Percentiles rank a stretch among this genome's conserved stretches.
Evolutionary conservation across 2,329 filamentous ascomycete species (phyloP).

Genomic region (Salinomyces thailandicus): DNA sequence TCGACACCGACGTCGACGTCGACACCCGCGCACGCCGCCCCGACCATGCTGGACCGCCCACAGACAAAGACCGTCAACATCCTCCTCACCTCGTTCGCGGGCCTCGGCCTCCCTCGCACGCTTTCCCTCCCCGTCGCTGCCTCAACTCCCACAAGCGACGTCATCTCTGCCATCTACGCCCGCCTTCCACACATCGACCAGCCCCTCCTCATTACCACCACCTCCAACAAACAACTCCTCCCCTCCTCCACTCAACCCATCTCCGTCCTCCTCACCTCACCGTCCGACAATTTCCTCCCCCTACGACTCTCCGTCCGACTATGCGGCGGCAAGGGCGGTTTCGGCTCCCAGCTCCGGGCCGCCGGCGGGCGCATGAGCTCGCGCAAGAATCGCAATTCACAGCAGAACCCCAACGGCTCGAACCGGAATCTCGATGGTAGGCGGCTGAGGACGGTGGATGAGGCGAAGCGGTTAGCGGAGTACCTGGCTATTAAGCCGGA

Average conservation of each 20-base stretch:
- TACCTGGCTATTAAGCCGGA: constrained; percentile 93
- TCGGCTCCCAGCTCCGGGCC: constrained; percentile 91
- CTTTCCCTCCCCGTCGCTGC: constrained; percentile 63
- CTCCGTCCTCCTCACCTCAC: constrained; percentile 47
- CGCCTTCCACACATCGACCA: constrained; percentile 48
- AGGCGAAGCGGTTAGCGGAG: constrained; percentile 89
- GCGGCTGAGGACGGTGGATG: constrained; percentile 78
- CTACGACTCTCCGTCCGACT: constrained; percentile 70
- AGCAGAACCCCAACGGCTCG: constrained; percentile 65
- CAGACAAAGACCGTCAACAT: constrained; percentile 67
- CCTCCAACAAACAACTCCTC: constrained; percentile 61
- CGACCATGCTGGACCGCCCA: too few species aligned
- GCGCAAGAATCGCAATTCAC: constrained; percentile 74
- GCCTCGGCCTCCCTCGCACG: constrained; percentile 72
- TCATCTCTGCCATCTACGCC: constrained; percentile 51
- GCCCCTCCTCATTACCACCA: constrained; percentile 69
- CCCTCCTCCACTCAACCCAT: constrained; percentile 45
- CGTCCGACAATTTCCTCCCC: constrained; percentile 56
- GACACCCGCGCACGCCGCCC: too few species aligned
- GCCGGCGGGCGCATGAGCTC: constrained; percentile 97
- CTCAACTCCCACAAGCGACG: constrained; percentile 53
- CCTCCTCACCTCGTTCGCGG: constrained; percentile 73
- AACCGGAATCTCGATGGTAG: constrained; percentile 90
- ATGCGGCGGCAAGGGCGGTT: constrained; percentile 92
- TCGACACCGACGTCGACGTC: too few species aligned